Conservation (phyloP, 2,329 filamentous ascomycete genomes). For the Elsinoe batatas region DNA sequence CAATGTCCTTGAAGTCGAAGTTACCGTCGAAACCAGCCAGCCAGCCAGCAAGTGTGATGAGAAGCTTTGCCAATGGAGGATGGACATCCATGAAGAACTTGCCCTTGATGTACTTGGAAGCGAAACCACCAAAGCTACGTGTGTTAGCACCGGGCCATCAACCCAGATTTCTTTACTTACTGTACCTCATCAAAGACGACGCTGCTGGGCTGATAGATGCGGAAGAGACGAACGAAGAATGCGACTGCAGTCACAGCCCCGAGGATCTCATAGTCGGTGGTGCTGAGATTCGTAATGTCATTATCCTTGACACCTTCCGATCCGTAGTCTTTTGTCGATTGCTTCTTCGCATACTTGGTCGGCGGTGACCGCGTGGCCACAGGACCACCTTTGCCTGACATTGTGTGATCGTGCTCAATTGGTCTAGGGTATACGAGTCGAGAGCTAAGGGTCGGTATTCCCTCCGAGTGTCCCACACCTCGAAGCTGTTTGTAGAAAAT, state of each 20-base stretch:
- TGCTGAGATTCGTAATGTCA: constrained; percentile 79
- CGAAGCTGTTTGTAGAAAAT: background rate
- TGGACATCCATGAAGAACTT: constrained; percentile 99
- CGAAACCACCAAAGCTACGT: constrained; percentile 86
- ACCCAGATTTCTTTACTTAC: constrained; percentile 47
- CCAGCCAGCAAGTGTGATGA: constrained; percentile 92
- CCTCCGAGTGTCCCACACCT: background rate
- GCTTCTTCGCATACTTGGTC: background rate
- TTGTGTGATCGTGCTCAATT: background rate
- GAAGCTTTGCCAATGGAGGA: constrained; percentile 88
- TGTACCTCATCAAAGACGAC: constrained; percentile 99
- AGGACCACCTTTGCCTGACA: background rate
- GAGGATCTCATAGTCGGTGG: constrained; percentile 73
- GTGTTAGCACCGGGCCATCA: constrained; percentile 19
- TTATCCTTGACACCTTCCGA: constrained; percentile 77
- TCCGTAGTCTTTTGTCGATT: constrained; percentile 46
- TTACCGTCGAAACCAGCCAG: constrained; percentile 87
- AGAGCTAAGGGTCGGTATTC: background rate
- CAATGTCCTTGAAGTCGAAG: constrained; percentile 99
- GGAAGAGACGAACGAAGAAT: constrained; percentile 74
- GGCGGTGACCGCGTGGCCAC: background rate
- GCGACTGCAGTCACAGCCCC: constrained; percentile 64
- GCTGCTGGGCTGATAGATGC: constrained; percentile 90
- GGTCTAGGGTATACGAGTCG: background rate
- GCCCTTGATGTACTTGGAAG: constrained; percentile 98